Evolutionary conservation across 2,329 filamentous ascomycete species (phyloP).

Genomic region (Colletotrichum cereale): DNA sequence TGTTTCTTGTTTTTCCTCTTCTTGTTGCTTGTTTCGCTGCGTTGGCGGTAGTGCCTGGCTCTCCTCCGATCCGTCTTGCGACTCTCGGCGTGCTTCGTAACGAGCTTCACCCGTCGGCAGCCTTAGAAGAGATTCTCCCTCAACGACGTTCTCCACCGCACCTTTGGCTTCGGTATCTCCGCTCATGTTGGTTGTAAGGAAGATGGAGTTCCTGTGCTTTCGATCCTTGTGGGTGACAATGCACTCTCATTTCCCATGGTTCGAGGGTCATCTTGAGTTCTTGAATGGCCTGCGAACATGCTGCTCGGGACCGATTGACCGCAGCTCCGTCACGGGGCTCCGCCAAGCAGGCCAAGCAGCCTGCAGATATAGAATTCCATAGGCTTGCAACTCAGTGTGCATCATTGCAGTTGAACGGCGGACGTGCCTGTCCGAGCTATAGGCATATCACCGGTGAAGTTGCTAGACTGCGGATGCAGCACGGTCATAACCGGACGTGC

Average conservation of each 20-base stretch:
- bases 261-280: not conserved
- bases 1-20: slow-evolving; percentile 21
- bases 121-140: not conserved
- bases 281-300: not conserved
- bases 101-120: not conserved
- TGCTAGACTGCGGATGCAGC: slow-evolving; percentile 16
- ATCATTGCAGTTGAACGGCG: not conserved
- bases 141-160: not conserved
- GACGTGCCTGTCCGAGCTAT: slow-evolving; percentile 36
- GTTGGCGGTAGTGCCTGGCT: not conserved
- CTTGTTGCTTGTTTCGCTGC: not conserved
- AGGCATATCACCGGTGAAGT: not conserved
- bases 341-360: not conserved
- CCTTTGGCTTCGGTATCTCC: not conserved
- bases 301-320: not conserved
- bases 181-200: not conserved
- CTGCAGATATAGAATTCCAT: not conserved
- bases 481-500: slow-evolving; percentile 32
- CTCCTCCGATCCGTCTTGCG: not conserved
- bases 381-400: not conserved
- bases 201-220: too few relatives aligned
- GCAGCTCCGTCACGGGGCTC: not conserved
- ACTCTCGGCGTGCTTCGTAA: not conserved
- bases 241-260: too few relatives aligned
- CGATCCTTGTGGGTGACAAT: not conserved